These are phyloP conservation scores for Gentiana dahurica DNA, from an alignment of 257 asterid species.

Conservation along the genomic window DNA sequence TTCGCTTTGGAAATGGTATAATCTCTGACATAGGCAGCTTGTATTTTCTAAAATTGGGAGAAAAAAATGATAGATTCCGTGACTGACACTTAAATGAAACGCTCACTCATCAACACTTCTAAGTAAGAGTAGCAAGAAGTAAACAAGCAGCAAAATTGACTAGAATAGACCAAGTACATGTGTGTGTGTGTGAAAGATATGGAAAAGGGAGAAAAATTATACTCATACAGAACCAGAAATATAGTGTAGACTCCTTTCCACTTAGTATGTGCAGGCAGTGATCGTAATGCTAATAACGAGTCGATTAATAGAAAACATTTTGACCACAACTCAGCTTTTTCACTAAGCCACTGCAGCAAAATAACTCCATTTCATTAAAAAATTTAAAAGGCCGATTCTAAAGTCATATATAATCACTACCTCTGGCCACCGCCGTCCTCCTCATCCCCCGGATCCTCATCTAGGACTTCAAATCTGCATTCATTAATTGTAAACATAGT, in stretches of 20 bases:
- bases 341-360: background rate
- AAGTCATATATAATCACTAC: conserved; percentile 18
- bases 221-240: no score
- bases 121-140: no score
- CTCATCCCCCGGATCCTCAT: conserved; percentile 96
- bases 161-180: no score
- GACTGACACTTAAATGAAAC: no score
- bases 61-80: background rate
- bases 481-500: background rate
- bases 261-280: no score
- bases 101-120: no score
- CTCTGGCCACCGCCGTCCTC: conserved; percentile 93
- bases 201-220: no score
- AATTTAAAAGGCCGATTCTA: background rate
- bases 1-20: conserved; percentile 82
- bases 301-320: background rate
- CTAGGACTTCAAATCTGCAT: conserved; percentile 84
- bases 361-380: background rate
- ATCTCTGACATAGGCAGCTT: conserved; percentile 83
- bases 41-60: conserved; percentile 65
- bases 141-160: no score
- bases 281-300: no score
- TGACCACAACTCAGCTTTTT: no score
- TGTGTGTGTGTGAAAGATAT: no score
- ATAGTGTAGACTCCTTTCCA: no score